Base-by-base conservation (phyloP, 2,329 filamentous ascomycete species). In the Ceratocystis cacaofunesta region DNA sequence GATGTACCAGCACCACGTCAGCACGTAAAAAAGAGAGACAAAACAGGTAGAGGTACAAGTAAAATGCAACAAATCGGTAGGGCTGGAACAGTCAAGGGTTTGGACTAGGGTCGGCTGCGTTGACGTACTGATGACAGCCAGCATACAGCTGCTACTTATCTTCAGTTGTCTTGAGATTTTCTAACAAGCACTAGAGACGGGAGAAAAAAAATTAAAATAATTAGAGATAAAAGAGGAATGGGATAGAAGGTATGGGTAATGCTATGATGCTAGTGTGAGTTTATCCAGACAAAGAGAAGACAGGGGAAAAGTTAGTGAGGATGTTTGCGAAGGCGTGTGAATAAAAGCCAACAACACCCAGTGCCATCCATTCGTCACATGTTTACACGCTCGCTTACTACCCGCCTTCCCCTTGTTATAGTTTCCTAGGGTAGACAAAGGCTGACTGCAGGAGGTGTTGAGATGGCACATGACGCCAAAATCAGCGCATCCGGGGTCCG, bases 401-500 rank as follows among this genome's bases (percentile, higher is more conserved):
- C 28, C 25, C 55, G 30, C 32, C 55, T 10, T 8, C 17, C 12
- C 36, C 36, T 41, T 41, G 36, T 41, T 41, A 12, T 41, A 1
- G 36, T 41, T 41, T 41, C 36, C 36, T 15, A 12, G 36, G 36
- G 36, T 15, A 15, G 36, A 41, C 36, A 41, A 5, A 41, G 36
- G 36, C 36, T 41, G 4, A 41, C 36, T 41, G 36, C 12, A 41
- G 36, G 36, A 41, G 36, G 36, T 41, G 36, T 41, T 12, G 36
- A 15, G 22, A 52, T 25, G 25, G 48, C 48, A 52, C 48, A 36
- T 58, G 28, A 5, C n/a, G 19, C 25, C 55, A 57, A 63, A 36
- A 58, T 76, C 72, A 79, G 71, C 78, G 73, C 75, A 77, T 78
- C 64, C 77, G 70, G 44, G 74, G 68, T n/a, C 76, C 76, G 65